Conservation (phyloP, 148 eudicot species). For the Persicaria tinctoria region DNA sequence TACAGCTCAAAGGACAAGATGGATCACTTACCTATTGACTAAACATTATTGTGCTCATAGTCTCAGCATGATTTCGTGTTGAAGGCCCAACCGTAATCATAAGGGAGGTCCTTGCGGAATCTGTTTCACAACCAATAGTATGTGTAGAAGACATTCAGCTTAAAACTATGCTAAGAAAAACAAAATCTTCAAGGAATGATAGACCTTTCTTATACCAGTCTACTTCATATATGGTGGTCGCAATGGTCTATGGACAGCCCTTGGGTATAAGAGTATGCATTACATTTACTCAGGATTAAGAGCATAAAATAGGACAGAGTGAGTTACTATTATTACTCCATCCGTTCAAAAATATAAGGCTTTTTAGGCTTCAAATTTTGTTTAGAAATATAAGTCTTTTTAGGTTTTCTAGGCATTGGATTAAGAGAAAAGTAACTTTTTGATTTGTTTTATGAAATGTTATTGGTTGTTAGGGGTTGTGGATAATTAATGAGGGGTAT, state of each 20-base stretch:
- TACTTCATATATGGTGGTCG: not conserved
- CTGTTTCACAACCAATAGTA: conserved; percentile 22
- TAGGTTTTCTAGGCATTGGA: no score
- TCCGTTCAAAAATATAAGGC: no score
- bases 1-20: not conserved
- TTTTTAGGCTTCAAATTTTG: no score
- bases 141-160: no score
- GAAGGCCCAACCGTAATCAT: conserved; percentile 88
- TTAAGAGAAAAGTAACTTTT: no score
- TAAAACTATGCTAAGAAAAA: no score
- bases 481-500: no score
- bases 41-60: conserved; percentile 88
- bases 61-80: conserved; percentile 87
- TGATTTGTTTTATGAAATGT: no score
- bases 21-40: conserved; percentile 71
- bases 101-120: conserved; percentile 85
- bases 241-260: no score
- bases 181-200: not conserved
- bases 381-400: no score
- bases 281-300: not conserved
- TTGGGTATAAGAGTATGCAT: not conserved
- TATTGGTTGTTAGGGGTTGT: no score
- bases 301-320: not conserved
- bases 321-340: conserved; percentile 14
- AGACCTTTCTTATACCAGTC: not conserved